Conservation (phyloP, 495 filamentous ascomycete species). For the Penicillium desertorum region DNA sequence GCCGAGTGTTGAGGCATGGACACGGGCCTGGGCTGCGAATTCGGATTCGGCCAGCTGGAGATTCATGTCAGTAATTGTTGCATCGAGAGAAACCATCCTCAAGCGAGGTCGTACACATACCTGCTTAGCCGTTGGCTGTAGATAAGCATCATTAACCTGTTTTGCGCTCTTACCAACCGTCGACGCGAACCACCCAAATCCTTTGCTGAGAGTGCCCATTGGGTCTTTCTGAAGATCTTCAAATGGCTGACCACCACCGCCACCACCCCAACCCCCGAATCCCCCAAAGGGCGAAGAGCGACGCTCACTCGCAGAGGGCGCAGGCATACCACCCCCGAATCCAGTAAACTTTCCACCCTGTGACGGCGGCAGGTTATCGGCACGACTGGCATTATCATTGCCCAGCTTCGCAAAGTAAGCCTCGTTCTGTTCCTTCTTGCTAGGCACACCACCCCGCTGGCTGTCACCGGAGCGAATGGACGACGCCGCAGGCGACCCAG, state of each 20-base stretch:
- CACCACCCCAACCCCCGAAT: constrained; percentile 23
- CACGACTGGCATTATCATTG: constrained; percentile 71
- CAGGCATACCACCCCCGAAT: constrained; percentile 72
- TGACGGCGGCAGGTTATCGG: constrained; percentile 71
- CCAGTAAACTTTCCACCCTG: constrained; percentile 92
- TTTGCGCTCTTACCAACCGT: constrained; percentile 86
- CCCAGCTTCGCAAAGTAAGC: constrained; percentile 87
- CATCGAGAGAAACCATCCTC: background rate
- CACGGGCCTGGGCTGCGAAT: constrained; percentile 75
- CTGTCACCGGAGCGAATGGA: constrained; percentile 28
- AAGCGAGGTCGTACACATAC: constrained; percentile 43
- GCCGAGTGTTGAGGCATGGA: constrained; percentile 65
- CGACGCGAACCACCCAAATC: constrained; percentile 89
- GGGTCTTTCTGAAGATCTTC: constrained; percentile 92
- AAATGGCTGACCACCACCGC: constrained; percentile 57
- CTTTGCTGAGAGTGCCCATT: constrained; percentile 81
- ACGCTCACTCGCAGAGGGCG: constrained; percentile 30
- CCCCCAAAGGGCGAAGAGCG: constrained; percentile 31
- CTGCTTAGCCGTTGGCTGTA: constrained; percentile 87
- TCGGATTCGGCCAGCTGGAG: constrained; percentile 79
- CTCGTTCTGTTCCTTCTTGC: constrained; percentile 70
- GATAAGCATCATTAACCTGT: constrained; percentile 81
- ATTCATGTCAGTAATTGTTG: constrained; percentile 6
- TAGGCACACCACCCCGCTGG: constrained; percentile 25
- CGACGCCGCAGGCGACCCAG: constrained; percentile 33